phyloP scores from a whole-genome alignment of 192 early-diverging fungal species.

The Glomus cerebriforme region DNA sequence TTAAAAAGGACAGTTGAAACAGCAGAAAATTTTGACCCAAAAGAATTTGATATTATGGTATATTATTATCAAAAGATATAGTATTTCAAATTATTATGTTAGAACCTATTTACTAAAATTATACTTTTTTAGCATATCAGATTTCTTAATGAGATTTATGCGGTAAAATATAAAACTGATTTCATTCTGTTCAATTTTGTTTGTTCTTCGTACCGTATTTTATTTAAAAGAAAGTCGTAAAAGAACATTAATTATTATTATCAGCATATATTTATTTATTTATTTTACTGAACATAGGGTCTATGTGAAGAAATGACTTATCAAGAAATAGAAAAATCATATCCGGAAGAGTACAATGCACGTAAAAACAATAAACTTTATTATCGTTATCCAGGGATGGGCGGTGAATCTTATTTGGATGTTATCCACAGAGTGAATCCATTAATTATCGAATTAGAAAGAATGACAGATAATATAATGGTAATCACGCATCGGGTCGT shows the following conservation, averaged over 20 bases:
- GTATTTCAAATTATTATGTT: background rate
- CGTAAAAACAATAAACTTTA: slow-evolving; percentile 85
- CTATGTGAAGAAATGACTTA: slow-evolving; percentile 77
- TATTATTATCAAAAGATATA: background rate
- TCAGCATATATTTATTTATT: slow-evolving; percentile 20
- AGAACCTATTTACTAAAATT: background rate
- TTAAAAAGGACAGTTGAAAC: slow-evolving; percentile 83
- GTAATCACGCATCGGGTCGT: slow-evolving; percentile 94
- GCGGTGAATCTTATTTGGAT: slow-evolving; percentile 93
- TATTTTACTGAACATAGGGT: slow-evolving; percentile 26
- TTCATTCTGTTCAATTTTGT: background rate
- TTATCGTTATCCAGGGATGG: slow-evolving; percentile 95
- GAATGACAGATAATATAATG: slow-evolving; percentile 83
- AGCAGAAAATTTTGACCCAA: slow-evolving; percentile 78
- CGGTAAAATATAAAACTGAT: slow-evolving; percentile 50
- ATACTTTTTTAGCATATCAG: slow-evolving; percentile 57
- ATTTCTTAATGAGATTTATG: slow-evolving; percentile 92
- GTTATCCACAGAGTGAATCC: slow-evolving; percentile 93
- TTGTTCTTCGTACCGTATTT: background rate
- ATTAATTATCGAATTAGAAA: slow-evolving; percentile 93
- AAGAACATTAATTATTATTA: background rate
- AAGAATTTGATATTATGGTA: slow-evolving; percentile 72
- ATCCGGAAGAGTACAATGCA: slow-evolving; percentile 82
- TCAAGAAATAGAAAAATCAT: slow-evolving; percentile 72
- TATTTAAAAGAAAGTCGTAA: background rate